phyloP scores from a whole-genome alignment of 2,329 filamentous ascomycete genomes.

The Tolypocladium pustulatum region DNA sequence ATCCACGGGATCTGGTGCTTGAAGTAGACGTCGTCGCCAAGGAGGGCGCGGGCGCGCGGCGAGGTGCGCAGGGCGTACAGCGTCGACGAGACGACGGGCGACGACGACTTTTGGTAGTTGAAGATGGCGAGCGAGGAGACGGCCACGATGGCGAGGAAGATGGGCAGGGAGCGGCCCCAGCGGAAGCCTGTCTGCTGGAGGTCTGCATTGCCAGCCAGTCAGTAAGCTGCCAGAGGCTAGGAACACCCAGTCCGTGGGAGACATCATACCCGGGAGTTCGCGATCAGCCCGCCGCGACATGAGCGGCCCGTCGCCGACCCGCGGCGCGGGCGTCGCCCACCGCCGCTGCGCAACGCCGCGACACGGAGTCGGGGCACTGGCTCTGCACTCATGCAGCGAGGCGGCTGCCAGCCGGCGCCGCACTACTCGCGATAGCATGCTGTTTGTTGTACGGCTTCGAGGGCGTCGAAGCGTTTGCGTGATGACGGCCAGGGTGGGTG shows the following conservation, averaged over 20 bases:
- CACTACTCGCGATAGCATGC: constrained; percentile 10
- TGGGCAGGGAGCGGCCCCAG: constrained; percentile 65
- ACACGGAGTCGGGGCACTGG: constrained; percentile 3
- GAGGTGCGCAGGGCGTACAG: constrained; percentile 87
- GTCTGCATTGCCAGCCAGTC: constrained; percentile 16
- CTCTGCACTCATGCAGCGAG: constrained; percentile 11
- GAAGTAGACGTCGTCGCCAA: constrained; percentile 86
- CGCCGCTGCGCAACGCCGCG: constrained; percentile 26
- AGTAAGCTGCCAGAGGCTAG: neutral
- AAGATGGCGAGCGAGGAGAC: constrained; percentile 77
- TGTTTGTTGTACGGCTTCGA: neutral
- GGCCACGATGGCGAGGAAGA: constrained; percentile 66
- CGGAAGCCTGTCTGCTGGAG: constrained; percentile 36
- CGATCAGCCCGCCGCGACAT: constrained; percentile 56
- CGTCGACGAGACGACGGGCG: constrained; percentile 73
- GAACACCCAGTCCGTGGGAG: neutral
- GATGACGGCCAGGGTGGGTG: neutral
- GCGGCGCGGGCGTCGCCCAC: constrained; percentile 43
- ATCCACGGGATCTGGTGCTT: constrained; percentile 73
- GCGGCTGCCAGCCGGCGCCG: constrained; percentile 12
- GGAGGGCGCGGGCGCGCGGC: constrained; percentile 57
- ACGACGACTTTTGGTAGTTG: constrained; percentile 98
- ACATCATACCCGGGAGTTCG: constrained; percentile 48
- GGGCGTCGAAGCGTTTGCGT: neutral
- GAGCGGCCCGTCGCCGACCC: constrained; percentile 49